Base-by-base conservation (phyloP, 768 basidiomycete species). In the Pholiota microspora region DNA sequence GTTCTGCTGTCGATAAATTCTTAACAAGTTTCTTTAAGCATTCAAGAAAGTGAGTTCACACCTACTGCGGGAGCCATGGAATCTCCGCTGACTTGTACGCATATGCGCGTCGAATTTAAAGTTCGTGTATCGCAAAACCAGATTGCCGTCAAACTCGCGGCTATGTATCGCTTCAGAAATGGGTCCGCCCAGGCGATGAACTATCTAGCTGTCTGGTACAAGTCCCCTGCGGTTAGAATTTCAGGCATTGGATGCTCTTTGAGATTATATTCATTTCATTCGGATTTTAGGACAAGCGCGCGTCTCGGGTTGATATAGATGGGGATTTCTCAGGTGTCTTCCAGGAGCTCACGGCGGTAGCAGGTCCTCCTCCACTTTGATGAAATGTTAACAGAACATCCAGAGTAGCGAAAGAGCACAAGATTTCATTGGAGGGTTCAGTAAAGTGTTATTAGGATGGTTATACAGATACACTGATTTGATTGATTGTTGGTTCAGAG, bases 301-400 rank as follows among this genome's bases (percentile, higher is more conserved):
- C 57, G 2, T 58, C 55, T 16, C 24, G 60, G 8, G 55, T 55
- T 9, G 58, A 62, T 36, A 42, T 62, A 4, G 50, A 56, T 36
- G 60, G 60, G n/a, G 55, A 62, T 27, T 62, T 62, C 31, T 44
- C 46, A 4, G 25, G 53, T 16, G 54, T 62, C 10, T 59, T 62
- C 36, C 46, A 55, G 15, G 51, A 62, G 46, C 27, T 62, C 5
- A 28, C 34, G 15, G 49, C 58, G 10, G 51, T 59, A 7, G 51
- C 50, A 16, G 60, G 60, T 24, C 55, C 58, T 12, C 60, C 60
- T 3, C 57, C 54, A n/a, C 29, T 61, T 15, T 57, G 40, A 51
- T 31, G 6, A 6, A 31, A 31, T 31, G 12, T 6, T 6, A 31
- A 31, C 29, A 31, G 29, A 31, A 12, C 29, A n/a, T n/a, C n/a